Evolutionary conservation across 2,329 filamentous ascomycete species (phyloP).

Genomic region (Trichoderma cornu-damae): DNA sequence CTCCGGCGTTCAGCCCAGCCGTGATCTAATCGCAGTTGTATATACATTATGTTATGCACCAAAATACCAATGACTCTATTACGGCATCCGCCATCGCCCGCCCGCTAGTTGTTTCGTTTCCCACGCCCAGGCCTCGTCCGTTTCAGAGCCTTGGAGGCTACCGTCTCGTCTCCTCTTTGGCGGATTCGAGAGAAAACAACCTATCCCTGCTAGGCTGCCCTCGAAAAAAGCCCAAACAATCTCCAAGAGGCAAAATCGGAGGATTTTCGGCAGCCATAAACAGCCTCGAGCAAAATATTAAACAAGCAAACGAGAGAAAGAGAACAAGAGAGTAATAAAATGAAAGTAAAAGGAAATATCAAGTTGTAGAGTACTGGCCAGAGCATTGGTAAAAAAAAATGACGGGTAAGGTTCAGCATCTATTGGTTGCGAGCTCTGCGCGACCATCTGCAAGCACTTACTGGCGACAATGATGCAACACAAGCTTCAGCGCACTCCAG

Average conservation of each 20-base stretch:
- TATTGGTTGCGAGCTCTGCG: not conserved
- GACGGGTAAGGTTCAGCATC: not conserved
- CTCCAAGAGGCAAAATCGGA: not conserved
- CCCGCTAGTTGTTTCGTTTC: conserved; percentile 12
- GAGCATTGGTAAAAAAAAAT: not conserved
- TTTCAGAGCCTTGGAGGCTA: conserved; percentile 8
- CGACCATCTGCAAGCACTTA: not conserved
- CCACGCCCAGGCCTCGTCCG: not conserved
- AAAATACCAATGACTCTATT: conserved; percentile 1
- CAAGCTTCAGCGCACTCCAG: not conserved
- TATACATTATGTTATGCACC: not conserved
- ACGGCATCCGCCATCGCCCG: conserved; percentile 1
- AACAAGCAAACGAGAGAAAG: not conserved
- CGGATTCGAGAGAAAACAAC: conserved; percentile 1
- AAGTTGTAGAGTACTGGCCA: not conserved
- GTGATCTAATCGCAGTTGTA: not conserved
- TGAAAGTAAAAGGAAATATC: not conserved
- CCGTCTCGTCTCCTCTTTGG: not conserved
- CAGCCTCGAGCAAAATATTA: not conserved
- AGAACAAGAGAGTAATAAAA: not conserved
- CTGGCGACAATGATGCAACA: not conserved
- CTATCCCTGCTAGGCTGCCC: conserved; percentile 10
- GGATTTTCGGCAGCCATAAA: not conserved
- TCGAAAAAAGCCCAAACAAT: not conserved
- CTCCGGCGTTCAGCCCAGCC: not conserved